Conservation (phyloP, 345 rosid genomes). For the Populus alba region DNA sequence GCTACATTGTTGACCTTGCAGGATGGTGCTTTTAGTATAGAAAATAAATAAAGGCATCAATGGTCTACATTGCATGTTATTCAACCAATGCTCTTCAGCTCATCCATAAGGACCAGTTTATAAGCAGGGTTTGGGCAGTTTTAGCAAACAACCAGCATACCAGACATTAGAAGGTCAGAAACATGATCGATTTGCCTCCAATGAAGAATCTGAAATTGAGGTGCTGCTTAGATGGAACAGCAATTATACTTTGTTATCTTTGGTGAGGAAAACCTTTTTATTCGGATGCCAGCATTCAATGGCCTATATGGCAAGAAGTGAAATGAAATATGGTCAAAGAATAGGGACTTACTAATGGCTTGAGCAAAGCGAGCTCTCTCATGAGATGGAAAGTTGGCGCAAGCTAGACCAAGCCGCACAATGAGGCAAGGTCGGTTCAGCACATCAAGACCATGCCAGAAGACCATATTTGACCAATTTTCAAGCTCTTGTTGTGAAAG, state of each 20-base stretch:
- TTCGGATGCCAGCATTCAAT: background rate
- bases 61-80: background rate
- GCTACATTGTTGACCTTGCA: background rate
- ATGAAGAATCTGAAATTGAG: background rate
- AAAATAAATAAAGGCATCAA: background rate
- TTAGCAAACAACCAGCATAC: background rate
- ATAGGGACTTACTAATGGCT: slow-evolving; percentile 72
- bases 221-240: background rate
- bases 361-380: slow-evolving; percentile 86
- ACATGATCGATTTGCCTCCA: background rate
- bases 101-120: background rate
- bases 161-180: background rate
- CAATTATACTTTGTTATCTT: background rate
- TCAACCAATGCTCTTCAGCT: background rate
- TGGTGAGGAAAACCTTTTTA: background rate
- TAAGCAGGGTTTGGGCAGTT: background rate
- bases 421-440: slow-evolving; percentile 79
- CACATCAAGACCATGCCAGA: slow-evolving; percentile 93
- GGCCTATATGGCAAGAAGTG: background rate
- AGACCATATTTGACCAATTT: slow-evolving; percentile 72
- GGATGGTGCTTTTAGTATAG: background rate
- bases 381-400: slow-evolving; percentile 51
- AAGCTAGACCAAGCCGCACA: slow-evolving; percentile 83
- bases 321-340: background rate
- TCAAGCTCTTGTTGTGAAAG: slow-evolving; percentile 78